phyloP scores from a whole-genome alignment of 352 stramenopile genomes.

The Globisporangium nagaii region DNA sequence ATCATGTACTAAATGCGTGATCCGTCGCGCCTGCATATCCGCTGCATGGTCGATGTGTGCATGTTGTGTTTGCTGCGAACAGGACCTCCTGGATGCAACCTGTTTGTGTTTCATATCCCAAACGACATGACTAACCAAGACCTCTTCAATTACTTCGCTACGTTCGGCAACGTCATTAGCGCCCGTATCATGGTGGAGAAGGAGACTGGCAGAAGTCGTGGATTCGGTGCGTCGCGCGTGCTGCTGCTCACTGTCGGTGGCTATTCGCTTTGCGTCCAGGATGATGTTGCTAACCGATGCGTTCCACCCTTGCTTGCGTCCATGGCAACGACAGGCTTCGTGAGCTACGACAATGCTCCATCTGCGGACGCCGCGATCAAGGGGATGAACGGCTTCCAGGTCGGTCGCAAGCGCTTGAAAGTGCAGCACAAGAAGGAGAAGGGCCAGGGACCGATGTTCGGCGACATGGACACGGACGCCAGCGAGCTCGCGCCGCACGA shows the following conservation, averaged over 20 bases:
- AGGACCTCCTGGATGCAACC: conserved; percentile 94
- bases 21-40: conserved; percentile 20
- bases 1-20: conserved; percentile 34
- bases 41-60: conserved; percentile 46
- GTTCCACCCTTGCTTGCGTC: too few relatives aligned
- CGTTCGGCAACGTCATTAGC: conserved; percentile 94
- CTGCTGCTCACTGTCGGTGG: not conserved
- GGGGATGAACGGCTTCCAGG: conserved; percentile 94
- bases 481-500: conserved; percentile 32
- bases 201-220: conserved; percentile 91
- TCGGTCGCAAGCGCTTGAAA: conserved; percentile 95
- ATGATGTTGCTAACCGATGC: too few relatives aligned
- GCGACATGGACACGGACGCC: conserved; percentile 53
- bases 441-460: conserved; percentile 55
- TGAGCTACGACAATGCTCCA: conserved; percentile 93
- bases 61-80: conserved; percentile 31
- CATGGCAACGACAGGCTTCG: conserved; percentile 85
- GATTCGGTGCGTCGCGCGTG: conserved; percentile 75
- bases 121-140: conserved; percentile 97
- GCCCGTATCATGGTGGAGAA: conserved; percentile 97
- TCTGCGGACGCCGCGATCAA: conserved; percentile 92
- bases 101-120: conserved; percentile 98
- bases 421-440: conserved; percentile 95
- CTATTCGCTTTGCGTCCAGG: too few relatives aligned
- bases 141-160: conserved; percentile 95